Percentiles rank a stretch among this genome's conserved stretches.
Evolutionary conservation across 495 filamentous ascomycete species (phyloP).

Genomic region (Extremus antarcticus): DNA sequence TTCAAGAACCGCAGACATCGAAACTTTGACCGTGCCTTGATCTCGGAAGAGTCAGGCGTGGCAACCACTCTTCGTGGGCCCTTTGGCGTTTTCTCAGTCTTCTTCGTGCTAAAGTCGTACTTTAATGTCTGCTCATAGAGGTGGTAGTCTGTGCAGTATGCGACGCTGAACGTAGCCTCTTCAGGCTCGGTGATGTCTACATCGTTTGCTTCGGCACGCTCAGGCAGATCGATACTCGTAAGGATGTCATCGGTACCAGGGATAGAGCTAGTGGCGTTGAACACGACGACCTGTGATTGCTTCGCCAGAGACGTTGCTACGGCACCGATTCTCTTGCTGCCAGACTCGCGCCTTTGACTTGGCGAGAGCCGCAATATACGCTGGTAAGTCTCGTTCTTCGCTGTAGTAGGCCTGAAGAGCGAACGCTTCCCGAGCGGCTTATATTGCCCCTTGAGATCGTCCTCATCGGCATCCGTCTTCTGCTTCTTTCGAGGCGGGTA

Average conservation of each 20-base stretch:
- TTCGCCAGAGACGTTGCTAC: slow-evolving; percentile 64
- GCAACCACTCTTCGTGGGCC: slow-evolving; percentile 51
- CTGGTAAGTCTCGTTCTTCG: slow-evolving; percentile 63
- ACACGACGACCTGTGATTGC: slow-evolving; percentile 67
- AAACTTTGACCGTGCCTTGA: slow-evolving; percentile 24
- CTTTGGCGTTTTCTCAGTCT: slow-evolving; percentile 35
- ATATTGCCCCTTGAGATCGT: slow-evolving; percentile 28
- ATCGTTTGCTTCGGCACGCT: slow-evolving; percentile 65
- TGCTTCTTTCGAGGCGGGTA: slow-evolving; percentile 34
- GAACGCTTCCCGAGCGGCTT: slow-evolving; percentile 31
- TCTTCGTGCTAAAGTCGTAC: slow-evolving; percentile 37
- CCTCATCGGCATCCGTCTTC: slow-evolving; percentile 26
- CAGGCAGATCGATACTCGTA: slow-evolving; percentile 51
- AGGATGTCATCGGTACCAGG: slow-evolving; percentile 49
- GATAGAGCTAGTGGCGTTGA: slow-evolving; percentile 49
- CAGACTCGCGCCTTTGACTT: slow-evolving; percentile 36
- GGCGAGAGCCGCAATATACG: slow-evolving; percentile 62
- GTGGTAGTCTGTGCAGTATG: slow-evolving; percentile 71
- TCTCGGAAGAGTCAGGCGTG: slow-evolving; percentile 35
- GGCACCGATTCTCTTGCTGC: slow-evolving; percentile 52
- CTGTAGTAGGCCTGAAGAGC: slow-evolving; percentile 47
- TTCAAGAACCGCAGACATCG: slow-evolving; percentile 56
- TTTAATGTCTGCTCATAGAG: slow-evolving; percentile 48
- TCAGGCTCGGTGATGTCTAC: slow-evolving; percentile 57
- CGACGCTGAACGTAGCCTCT: slow-evolving; percentile 52